Conservation (phyloP, 768 basidiomycete genomes). For the Rhizopogon salebrosus region DNA sequence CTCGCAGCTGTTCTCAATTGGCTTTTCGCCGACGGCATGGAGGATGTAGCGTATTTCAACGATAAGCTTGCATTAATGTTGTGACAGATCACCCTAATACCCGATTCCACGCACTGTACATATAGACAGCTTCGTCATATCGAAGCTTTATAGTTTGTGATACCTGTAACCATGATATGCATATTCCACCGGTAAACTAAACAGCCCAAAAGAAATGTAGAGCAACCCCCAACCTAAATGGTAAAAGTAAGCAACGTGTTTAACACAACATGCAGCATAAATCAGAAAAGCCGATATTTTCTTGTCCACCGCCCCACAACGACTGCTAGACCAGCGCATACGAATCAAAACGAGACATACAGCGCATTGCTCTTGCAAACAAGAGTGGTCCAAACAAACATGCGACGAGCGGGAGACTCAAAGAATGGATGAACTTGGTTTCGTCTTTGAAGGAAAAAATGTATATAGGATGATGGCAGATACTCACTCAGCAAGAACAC, state of each 20-base stretch:
- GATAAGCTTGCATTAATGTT: neutral
- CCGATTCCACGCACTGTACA: neutral
- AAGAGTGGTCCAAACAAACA: conserved; percentile 32
- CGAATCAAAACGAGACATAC: conserved; percentile 45
- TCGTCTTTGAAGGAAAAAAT: conserved; percentile 40
- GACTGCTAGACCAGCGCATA: conserved; percentile 31
- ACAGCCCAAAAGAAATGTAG: neutral
- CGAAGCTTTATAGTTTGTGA: neutral
- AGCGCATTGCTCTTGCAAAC: conserved; percentile 29
- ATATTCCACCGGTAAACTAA: neutral
- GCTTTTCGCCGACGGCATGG: conserved; percentile 47
- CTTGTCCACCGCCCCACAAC: conserved; percentile 37
- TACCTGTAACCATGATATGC: neutral
- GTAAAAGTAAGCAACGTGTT: neutral
- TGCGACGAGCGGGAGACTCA: conserved; percentile 43
- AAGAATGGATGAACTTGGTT: conserved; percentile 86
- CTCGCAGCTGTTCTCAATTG: conserved; percentile 81
- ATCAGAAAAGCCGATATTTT: conserved; percentile 69
- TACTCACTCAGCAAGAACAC: conserved; percentile 5
- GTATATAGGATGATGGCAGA: neutral
- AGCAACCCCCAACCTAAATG: neutral
- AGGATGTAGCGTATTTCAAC: conserved; percentile 1
- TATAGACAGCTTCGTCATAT: neutral
- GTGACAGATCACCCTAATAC: too few relatives aligned
- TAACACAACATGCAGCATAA: neutral